phyloP scores from a whole-genome alignment of 129 eudicot species.

The Escallonia herrerae region DNA sequence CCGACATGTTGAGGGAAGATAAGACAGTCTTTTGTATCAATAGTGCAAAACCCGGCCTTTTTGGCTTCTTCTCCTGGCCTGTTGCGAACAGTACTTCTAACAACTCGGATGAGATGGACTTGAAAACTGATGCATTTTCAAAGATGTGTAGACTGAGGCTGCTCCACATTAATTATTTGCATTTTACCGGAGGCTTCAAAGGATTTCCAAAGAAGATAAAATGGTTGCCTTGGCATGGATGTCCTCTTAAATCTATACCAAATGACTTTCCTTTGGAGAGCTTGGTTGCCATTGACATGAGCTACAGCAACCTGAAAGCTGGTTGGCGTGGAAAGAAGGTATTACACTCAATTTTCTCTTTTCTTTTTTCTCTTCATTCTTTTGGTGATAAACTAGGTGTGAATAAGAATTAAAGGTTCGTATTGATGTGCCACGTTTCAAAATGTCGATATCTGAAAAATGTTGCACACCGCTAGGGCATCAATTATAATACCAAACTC shows the following conservation, averaged over 20 bases:
- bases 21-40: too few species aligned
- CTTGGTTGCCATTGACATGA: conserved; percentile 10
- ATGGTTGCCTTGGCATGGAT: conserved; percentile 12
- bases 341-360: background rate
- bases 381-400: background rate
- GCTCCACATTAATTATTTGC: conserved; percentile 2
- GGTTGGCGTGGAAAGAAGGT: conserved; percentile 7
- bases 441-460: background rate
- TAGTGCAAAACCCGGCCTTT: too few species aligned
- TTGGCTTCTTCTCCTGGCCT: too few species aligned
- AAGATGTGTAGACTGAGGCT: conserved; percentile 4
- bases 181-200: background rate
- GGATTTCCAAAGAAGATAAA: conserved; percentile 4
- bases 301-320: conserved; percentile 8
- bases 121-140: conserved; percentile 15
- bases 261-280: conserved; percentile 9
- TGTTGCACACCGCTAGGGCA: too few species aligned
- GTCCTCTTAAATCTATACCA: background rate
- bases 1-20: too few species aligned
- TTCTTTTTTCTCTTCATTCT: background rate
- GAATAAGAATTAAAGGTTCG: background rate
- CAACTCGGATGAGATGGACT: background rate
- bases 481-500: too few species aligned
- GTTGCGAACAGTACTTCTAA: too few species aligned
- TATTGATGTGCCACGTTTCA: background rate